Conservation (phyloP, 2,329 filamentous ascomycete genomes). For the Monilinia vaccinii-corymbosi region DNA sequence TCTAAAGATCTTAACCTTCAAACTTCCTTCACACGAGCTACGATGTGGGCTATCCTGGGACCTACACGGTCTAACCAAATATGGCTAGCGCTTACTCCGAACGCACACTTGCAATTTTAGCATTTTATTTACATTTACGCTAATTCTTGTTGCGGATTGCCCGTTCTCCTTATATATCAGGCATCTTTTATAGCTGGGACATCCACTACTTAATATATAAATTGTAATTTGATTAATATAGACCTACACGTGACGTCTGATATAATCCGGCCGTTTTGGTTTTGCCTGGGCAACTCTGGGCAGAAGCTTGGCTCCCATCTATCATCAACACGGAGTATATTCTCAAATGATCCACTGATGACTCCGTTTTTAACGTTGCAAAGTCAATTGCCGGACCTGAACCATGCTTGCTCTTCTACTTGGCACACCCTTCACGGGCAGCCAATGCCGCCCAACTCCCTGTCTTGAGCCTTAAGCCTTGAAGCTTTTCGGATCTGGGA, state of each 20-base stretch:
- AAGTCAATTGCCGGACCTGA: not conserved
- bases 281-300: not conserved
- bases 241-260: too few relatives aligned
- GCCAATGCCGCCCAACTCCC: not conserved
- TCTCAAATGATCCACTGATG: not conserved
- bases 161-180: too few relatives aligned
- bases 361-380: not conserved
- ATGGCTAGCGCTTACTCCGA: not conserved
- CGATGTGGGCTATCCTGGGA: not conserved
- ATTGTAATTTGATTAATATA: too few relatives aligned
- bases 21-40: not conserved
- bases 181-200: too few relatives aligned
- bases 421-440: not conserved
- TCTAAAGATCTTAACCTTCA: not conserved
- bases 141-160: too few relatives aligned
- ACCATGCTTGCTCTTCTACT: not conserved
- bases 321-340: not conserved
- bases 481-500: not conserved
- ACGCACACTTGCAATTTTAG: too few relatives aligned
- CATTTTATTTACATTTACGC: too few relatives aligned
- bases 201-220: not conserved
- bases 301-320: not conserved
- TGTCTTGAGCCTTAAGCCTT: not conserved
- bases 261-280: not conserved
- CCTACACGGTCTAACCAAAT: not conserved